These are phyloP conservation scores for Xylaria multiplex DNA, from an alignment of 2,329 filamentous ascomycete genomes.

Conservation along the genomic window DNA sequence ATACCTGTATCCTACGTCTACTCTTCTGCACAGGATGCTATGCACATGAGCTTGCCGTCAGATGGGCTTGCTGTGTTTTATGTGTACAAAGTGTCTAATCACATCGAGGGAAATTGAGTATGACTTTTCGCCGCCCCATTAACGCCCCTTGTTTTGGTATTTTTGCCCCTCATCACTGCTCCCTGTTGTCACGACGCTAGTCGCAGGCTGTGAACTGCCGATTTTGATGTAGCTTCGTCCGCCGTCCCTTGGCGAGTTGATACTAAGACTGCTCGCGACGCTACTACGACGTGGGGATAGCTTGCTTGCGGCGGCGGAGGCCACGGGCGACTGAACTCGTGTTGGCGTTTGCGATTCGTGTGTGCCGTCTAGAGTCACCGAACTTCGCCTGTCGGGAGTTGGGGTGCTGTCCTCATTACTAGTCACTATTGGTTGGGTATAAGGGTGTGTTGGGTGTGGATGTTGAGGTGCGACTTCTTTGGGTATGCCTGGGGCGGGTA, in stretches of 20 bases:
- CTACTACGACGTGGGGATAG: constrained; percentile 44
- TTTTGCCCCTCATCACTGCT: constrained; percentile 42
- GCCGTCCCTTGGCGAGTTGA: constrained; percentile 52
- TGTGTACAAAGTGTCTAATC: constrained; percentile 14
- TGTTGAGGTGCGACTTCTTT: constrained; percentile 32
- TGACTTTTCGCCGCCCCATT: background rate
- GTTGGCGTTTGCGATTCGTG: constrained; percentile 25
- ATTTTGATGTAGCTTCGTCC: constrained; percentile 54
- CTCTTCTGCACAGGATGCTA: background rate
- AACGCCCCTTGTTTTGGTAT: constrained; percentile 7
- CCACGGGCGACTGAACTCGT: constrained; percentile 17
- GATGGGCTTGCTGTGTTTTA: background rate
- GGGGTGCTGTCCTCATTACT: constrained; percentile 37
- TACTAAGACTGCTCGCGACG: constrained; percentile 52
- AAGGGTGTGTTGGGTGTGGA: constrained; percentile 33
- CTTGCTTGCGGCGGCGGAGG: constrained; percentile 38
- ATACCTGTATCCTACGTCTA: background rate
- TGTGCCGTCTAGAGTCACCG: constrained; percentile 34
- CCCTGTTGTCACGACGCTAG: constrained; percentile 51
- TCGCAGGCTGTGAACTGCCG: constrained; percentile 51
- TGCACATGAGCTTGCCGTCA: background rate
- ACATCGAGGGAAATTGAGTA: background rate
- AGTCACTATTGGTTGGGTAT: constrained; percentile 36
- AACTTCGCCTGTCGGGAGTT: constrained; percentile 35
- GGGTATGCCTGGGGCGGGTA: constrained; percentile 21